These are phyloP conservation scores for Colletotrichum falcatum DNA, from an alignment of 2,329 filamentous ascomycete species.

Conservation along the genomic window DNA sequence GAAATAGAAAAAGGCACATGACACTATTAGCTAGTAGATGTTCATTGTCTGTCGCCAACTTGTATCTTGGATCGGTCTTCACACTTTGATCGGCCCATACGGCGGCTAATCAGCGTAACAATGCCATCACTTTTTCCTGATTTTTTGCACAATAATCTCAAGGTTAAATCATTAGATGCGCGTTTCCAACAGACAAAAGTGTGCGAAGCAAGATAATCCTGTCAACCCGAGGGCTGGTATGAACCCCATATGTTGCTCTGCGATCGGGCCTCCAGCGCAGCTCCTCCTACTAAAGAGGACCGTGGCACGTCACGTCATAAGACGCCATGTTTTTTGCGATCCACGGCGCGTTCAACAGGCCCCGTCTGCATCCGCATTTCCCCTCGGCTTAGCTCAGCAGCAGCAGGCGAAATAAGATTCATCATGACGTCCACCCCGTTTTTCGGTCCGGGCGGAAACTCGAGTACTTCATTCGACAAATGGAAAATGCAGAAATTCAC, in stretches of 20 bases:
- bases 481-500: background rate
- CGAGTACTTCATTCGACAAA: background rate
- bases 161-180: too few species aligned
- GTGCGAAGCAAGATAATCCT: too few species aligned
- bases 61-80: fast-evolving
- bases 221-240: background rate
- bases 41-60: background rate
- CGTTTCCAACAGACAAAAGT: too few species aligned
- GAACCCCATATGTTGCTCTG: background rate
- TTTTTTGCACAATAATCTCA: too few species aligned
- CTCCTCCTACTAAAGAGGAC: too few species aligned
- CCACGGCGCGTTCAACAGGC: background rate
- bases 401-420: background rate
- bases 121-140: background rate
- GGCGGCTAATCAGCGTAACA: background rate
- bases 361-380: background rate
- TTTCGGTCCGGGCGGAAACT: background rate
- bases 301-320: background rate
- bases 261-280: too few species aligned
- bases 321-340: background rate
- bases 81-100: background rate
- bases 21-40: too few species aligned
- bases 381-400: background rate
- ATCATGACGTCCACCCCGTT: background rate
- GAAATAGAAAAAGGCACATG: background rate